phyloP scores from a whole-genome alignment of 1,139 yeast genomes.

The Pneumocystis canis region DNA sequence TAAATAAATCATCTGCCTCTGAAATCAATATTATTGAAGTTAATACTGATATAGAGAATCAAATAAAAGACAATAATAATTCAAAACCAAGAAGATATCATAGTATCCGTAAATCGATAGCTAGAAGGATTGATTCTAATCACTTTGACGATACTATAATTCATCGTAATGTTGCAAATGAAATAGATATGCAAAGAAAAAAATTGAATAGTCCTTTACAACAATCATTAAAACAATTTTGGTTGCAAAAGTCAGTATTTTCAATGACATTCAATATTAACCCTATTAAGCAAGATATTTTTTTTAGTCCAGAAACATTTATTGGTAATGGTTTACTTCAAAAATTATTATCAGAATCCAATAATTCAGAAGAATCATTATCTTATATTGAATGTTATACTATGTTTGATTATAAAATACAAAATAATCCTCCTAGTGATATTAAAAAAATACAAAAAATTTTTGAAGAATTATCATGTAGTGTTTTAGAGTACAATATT shows the following conservation, averaged over 20 bases:
- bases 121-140: neutral
- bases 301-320: neutral
- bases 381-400: neutral
- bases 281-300: neutral
- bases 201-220: neutral
- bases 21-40: neutral
- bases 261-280: neutral
- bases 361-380: neutral
- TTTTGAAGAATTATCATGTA: neutral
- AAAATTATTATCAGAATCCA: neutral
- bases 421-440: neutral
- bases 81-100: neutral
- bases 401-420: neutral
- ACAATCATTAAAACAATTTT: neutral
- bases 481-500: neutral
- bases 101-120: neutral
- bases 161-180: neutral
- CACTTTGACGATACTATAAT: neutral
- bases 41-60: neutral
- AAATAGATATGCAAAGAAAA: neutral
- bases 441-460: neutral
- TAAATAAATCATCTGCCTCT: neutral
- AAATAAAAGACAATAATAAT: neutral
- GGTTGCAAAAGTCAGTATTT: neutral
- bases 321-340: neutral